Base-by-base conservation (phyloP, 495 filamentous ascomycete genomes). In the Penicillium pulvis region DNA sequence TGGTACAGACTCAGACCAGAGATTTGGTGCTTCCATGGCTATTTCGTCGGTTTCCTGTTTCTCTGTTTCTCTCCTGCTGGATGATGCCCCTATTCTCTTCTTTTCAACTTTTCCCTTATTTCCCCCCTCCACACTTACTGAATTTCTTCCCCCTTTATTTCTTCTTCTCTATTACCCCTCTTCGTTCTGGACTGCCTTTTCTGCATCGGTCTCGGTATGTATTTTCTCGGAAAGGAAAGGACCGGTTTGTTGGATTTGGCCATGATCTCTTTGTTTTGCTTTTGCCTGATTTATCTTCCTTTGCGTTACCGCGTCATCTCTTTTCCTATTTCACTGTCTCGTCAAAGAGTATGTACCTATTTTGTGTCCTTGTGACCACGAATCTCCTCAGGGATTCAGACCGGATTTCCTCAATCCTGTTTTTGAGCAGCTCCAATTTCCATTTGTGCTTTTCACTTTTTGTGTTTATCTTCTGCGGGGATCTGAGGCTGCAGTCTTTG, bases 151-250 rank as follows among this genome's bases (percentile, higher is more conserved):
- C 55, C 39, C 44, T 51, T 51, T 60, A 48, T 56, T 58, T 55
- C 64, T 56, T 66, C 59, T 52, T 54, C 53, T 62, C 50, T 66
- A 61, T 63, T 63, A 55, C 65, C 69, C 59, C 47, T 64, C 56
- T 59, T 60, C 54, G 46, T 65, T 67, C 69, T 73, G 62, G 60
- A 56, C 63, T 66, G 63, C 62, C 60, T 66, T 49, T 65, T 59
- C 66, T 48, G 67, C 71, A 72, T 74, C 67, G 66, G 69, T 69
- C 66, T 67, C 66, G 59, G 64, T 55, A 67, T 79, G 71, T 75
- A 75, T 64, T 72, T 69, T 73, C 65, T 65, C 59, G 62, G 67
- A 57, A 60, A 68, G 64, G 66, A 64, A 57, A 66, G 68, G 66
- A 65, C 68, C 59, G 64, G 62, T 61, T 74, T 65, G 65, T 64